Conservation (phyloP, 371 early-diverging fungal genomes). For the Quaeritorhiza haematococci region DNA sequence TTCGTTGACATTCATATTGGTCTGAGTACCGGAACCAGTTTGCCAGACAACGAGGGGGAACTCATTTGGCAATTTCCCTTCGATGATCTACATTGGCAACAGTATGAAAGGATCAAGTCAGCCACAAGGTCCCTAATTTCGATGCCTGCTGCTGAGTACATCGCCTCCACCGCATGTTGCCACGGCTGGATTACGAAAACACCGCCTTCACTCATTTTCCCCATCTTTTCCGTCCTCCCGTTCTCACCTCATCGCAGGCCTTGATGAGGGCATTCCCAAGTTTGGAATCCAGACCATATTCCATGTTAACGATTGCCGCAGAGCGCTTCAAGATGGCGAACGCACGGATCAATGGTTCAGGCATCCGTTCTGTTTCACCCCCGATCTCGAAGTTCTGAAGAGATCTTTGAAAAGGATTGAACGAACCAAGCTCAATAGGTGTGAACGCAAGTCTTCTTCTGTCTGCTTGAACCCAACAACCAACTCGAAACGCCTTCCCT, state of each 20-base stretch:
- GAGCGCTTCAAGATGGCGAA: slow-evolving; percentile 92
- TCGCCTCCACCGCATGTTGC: neutral
- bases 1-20: slow-evolving; percentile 83
- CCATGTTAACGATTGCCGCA: slow-evolving; percentile 86
- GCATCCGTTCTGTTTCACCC: slow-evolving; percentile 87
- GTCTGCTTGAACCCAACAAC: no score
- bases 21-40: slow-evolving; percentile 97
- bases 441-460: no score
- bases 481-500: neutral
- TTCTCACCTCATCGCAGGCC: slow-evolving; percentile 55
- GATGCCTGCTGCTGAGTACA: no score
- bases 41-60: slow-evolving; percentile 96
- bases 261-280: slow-evolving; percentile 80
- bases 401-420: slow-evolving; percentile 36
- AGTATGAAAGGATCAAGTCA: no score
- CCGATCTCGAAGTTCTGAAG: slow-evolving; percentile 95
- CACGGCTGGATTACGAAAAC: neutral
- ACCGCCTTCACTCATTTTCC: neutral
- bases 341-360: slow-evolving; percentile 84
- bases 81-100: slow-evolving; percentile 60
- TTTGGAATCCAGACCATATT: slow-evolving; percentile 59
- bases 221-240: neutral
- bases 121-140: no score
- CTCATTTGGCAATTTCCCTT: slow-evolving; percentile 79
- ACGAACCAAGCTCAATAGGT: no score